Base-by-base conservation (phyloP, 768 basidiomycete genomes). In the Tephrocybe rancida region DNA sequence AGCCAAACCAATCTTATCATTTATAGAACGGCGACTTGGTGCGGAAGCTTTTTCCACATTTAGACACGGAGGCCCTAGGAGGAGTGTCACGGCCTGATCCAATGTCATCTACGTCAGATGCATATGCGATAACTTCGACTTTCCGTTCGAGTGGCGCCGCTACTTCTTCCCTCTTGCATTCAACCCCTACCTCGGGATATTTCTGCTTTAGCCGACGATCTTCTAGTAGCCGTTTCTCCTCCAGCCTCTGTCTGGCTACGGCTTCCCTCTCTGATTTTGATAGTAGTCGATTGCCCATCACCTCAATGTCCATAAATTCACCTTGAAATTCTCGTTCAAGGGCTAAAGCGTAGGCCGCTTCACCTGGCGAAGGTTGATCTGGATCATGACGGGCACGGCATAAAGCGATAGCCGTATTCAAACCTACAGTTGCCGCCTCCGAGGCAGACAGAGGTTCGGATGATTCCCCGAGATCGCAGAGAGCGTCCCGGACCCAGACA, bases 391-490 rank as follows among this genome's bases (percentile, higher is more conserved):
- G 37, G 6, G 18, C 48, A 13, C 47, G 41, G 24, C 48, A 58
- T 27, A 58, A 6, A 13, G 42, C n/a, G 10, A 58, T 49, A 2
- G 52, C 56, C 10, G 52, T 54, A 2, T 42, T 18, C 14, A 58
- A 24, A 14, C 52, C 52, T 13, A 58, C 14, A 14, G 44, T 29
- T 5, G 8, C 37, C 4, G 48, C 56, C 29, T 58, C 56, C 5
- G 26, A 19, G 1, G 22, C 10, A 16, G 56, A 50, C 16, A 54
- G 18, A 3, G 24, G 14, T 37, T 49, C 44, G 8, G 26, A 24
- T 11, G 27, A 22, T 21, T 18, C 21, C 11, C 3, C 38, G 21
- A 58, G 48, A 8, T 53, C 52, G 8, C 24, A 13, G 25, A 54
- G 41, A 11, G 48, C 48, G 24, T 30, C 48, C 6, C 29, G n/a